Evolutionary conservation across 371 early-diverging fungal species (phyloP).

Genomic region (Lichtheimia ornata): DNA sequence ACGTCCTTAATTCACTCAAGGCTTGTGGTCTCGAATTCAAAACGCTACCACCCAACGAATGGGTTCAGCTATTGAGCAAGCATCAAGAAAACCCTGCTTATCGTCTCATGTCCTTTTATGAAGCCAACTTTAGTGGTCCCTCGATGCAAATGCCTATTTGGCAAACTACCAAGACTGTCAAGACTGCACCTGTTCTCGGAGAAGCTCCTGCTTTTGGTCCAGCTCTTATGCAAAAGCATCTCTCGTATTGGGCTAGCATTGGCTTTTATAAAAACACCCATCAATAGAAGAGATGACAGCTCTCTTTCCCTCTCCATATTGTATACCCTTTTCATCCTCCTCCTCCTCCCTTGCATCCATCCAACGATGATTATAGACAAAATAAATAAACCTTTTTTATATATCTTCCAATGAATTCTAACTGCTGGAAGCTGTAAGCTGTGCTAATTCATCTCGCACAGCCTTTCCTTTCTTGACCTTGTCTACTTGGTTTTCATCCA

Average conservation of each 20-base stretch:
- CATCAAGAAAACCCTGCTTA: conserved; percentile 39
- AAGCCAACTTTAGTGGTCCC: not conserved
- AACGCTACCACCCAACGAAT: conserved; percentile 22
- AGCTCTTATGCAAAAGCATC: conserved; percentile 11
- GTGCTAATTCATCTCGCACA: conserved; percentile 26
- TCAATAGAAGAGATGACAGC: too few species aligned
- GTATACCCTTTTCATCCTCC: too few species aligned
- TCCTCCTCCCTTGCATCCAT: too few species aligned
- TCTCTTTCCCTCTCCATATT: too few species aligned
- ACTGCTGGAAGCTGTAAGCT: conserved; percentile 8
- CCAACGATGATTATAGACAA: too few species aligned
- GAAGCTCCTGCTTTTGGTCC: conserved; percentile 11
- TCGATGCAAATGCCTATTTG: conserved; percentile 8
- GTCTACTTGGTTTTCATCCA: conserved; percentile 61
- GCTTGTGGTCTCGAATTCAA: conserved; percentile 30
- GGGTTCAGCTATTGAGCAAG: conserved; percentile 28
- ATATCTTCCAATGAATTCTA: too few species aligned
- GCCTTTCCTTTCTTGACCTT: conserved; percentile 34
- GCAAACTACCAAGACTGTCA: conserved; percentile 6
- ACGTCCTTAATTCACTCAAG: conserved; percentile 24
- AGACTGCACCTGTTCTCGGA: conserved; percentile 3
- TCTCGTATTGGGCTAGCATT: conserved; percentile 10
- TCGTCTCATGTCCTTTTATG: conserved; percentile 30
- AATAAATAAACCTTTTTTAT: too few species aligned
- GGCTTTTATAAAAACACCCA: not conserved